Conservation (phyloP, 257 asterid genomes). For the Plantago major region DNA sequence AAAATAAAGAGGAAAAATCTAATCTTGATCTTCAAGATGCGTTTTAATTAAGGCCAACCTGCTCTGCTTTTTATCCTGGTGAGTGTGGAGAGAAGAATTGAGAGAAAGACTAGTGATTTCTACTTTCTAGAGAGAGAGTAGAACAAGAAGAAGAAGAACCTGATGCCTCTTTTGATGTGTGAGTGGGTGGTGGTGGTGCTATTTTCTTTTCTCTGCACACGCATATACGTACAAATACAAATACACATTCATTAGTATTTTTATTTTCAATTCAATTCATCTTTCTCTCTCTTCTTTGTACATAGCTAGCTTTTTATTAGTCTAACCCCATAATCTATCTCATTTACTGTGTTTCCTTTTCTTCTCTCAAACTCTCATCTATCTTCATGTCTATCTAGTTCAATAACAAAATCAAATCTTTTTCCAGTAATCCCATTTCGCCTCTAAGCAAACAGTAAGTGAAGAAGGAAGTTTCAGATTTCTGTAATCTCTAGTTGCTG, state of each 20-base stretch:
- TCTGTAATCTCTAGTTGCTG: too few species aligned
- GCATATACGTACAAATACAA: constrained; percentile 5
- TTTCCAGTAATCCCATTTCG: too few species aligned
- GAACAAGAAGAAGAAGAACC: constrained; percentile 34
- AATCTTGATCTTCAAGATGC: too few species aligned
- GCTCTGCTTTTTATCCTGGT: not conserved
- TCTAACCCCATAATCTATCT: not conserved
- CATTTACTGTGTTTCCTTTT: not conserved
- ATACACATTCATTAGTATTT: constrained; percentile 10
- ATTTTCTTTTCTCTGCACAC: constrained; percentile 18
- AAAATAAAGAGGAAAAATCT: not conserved
- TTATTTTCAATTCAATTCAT: not conserved
- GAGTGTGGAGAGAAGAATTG: too few species aligned
- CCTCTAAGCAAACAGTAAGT: too few species aligned
- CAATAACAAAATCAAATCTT: too few species aligned
- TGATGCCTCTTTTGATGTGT: constrained; percentile 73
- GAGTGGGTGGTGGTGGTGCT: constrained; percentile 67
- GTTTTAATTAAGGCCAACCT: too few species aligned
- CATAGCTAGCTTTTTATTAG: constrained; percentile 18
- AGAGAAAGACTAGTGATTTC: too few species aligned
- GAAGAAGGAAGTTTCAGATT: too few species aligned
- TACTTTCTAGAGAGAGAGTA: constrained; percentile 48
- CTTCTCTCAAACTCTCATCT: too few species aligned
- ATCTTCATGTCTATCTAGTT: too few species aligned
- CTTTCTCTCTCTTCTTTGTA: not conserved